A percentile compares a stretch with the other conserved stretches of the same genome.
Evolutionary conservation across 441 rosid genomes (phyloP).

Genomic region (Viola pubescens): DNA sequence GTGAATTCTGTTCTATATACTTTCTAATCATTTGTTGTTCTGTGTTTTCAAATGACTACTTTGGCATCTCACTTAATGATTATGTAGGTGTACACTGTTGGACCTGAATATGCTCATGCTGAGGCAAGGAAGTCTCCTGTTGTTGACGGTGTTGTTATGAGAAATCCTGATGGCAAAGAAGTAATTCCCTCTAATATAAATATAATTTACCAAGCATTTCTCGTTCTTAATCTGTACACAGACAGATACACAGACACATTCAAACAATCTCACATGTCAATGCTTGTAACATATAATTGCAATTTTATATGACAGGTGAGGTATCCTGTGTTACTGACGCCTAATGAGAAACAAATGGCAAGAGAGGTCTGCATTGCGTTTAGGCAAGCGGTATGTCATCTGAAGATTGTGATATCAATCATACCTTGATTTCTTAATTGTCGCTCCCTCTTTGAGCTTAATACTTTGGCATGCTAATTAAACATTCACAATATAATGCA

Average conservation of each 20-base stretch:
- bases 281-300: slow-evolving; percentile 9
- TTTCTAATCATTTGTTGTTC: not conserved
- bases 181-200: slow-evolving; percentile 32
- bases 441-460: too few species aligned
- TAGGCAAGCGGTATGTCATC: slow-evolving; percentile 75
- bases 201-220: not conserved
- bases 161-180: slow-evolving; percentile 98
- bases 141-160: slow-evolving; percentile 99
- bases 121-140: slow-evolving; percentile 99
- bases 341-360: slow-evolving; percentile 97
- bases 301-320: slow-evolving; percentile 60
- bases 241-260: not conserved
- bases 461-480: too few species aligned
- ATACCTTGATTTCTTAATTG: too few species aligned
- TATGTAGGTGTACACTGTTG: slow-evolving; percentile 90
- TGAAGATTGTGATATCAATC: not conserved
- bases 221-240: not conserved
- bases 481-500: too few species aligned
- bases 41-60: slow-evolving; percentile 2
- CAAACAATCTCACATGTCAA: too few species aligned
- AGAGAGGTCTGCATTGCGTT: slow-evolving; percentile 98
- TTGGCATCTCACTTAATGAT: slow-evolving; percentile 25
- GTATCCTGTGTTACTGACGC: slow-evolving; percentile 97
- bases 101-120: slow-evolving; percentile 99
- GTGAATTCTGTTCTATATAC: not conserved